These are phyloP conservation scores for Pholiota adiposa DNA, from an alignment of 1,284 basidiomycete genomes.

Conservation along the genomic window DNA sequence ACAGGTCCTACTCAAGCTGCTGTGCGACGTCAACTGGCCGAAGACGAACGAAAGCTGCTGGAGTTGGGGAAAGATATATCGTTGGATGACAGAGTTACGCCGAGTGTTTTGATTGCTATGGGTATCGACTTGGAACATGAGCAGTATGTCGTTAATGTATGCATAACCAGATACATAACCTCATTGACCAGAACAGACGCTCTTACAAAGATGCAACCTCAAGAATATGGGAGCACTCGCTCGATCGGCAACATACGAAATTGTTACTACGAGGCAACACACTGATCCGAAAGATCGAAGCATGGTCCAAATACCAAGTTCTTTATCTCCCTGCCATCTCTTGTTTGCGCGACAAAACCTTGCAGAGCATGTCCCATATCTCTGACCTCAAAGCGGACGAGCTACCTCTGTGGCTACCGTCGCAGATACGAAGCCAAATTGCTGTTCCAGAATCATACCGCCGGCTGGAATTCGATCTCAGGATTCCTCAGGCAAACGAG, in stretches of 20 bases:
- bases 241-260: constrained; percentile 16
- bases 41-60: constrained; percentile 17
- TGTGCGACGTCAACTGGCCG: constrained; percentile 16
- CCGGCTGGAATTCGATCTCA: not conserved
- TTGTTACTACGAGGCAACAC: not conserved
- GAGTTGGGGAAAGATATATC: constrained; percentile 4
- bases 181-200: no score
- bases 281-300: not conserved
- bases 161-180: no score
- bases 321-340: not conserved
- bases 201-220: not conserved
- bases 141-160: constrained; percentile 14
- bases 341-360: not conserved
- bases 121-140: constrained; percentile 20
- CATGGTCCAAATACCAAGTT: not conserved
- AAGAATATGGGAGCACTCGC: constrained; percentile 13
- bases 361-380: not conserved
- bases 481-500: not conserved
- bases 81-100: constrained; percentile 7
- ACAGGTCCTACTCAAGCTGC: constrained; percentile 11
- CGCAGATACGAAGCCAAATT: not conserved
- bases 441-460: not conserved
- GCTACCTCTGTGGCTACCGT: not conserved
- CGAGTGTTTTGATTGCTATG: constrained; percentile 13
- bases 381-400: not conserved